phyloP scores from a whole-genome alignment of 768 basidiomycete species.

The Tubosaeta sp. region DNA sequence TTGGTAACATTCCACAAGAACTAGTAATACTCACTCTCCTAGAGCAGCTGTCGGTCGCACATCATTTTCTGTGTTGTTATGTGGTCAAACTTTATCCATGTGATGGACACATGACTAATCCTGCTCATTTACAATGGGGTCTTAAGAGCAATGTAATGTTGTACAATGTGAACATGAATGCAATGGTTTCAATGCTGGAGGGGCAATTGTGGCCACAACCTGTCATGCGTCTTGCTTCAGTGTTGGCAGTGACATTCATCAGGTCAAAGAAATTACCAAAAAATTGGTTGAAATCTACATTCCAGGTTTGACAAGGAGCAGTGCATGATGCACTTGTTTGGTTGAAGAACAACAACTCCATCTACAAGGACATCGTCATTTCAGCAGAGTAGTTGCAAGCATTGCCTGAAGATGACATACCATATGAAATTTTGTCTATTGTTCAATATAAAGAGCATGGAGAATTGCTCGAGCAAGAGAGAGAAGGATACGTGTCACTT shows the following conservation, averaged over 20 bases:
- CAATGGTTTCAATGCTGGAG: slow-evolving; percentile 15
- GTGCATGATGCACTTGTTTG: slow-evolving; percentile 29
- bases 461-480: slow-evolving; percentile 19
- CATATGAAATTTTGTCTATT: slow-evolving; percentile 20
- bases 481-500: slow-evolving; percentile 25
- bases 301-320: slow-evolving; percentile 18
- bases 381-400: slow-evolving; percentile 13
- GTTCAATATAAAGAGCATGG: slow-evolving; percentile 18
- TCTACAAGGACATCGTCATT: slow-evolving; percentile 26
- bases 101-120: not conserved
- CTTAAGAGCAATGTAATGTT: slow-evolving; percentile 35
- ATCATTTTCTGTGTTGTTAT: no score
- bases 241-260: slow-evolving; percentile 31
- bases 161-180: slow-evolving; percentile 18
- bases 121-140: slow-evolving; percentile 13
- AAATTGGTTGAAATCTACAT: slow-evolving; percentile 14
- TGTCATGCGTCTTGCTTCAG: slow-evolving; percentile 10
- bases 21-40: no score
- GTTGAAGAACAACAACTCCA: slow-evolving; percentile 31
- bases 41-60: no score
- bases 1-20: no score
- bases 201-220: slow-evolving; percentile 27
- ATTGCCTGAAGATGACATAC: slow-evolving; percentile 32
- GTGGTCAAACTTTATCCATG: no score
- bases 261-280: slow-evolving; percentile 20